These are phyloP conservation scores for Tetradesmus obliquus DNA, from an alignment of 139 green algal genomes.

Conservation along the genomic window DNA sequence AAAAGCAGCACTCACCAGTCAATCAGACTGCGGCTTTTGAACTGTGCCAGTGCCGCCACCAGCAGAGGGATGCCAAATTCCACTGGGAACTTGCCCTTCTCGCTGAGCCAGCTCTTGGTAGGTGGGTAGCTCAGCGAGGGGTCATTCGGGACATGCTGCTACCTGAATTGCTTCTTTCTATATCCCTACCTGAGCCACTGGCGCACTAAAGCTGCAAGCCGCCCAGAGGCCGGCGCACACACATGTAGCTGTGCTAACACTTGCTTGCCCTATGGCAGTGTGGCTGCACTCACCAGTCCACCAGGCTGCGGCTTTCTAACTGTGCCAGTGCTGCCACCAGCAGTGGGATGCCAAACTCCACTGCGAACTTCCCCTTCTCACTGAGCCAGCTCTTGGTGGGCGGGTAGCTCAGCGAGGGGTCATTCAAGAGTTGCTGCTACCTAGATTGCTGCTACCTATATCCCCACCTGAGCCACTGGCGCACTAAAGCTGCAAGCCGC, in stretches of 20 bases:
- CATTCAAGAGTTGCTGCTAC: background rate
- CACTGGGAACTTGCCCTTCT: constrained; percentile 28
- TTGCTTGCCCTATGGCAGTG: too few relatives aligned
- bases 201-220: too few relatives aligned
- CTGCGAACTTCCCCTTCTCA: constrained; percentile 15
- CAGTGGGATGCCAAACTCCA: constrained; percentile 19
- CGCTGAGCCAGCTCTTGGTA: background rate
- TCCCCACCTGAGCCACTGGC: too few relatives aligned
- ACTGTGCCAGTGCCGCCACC: background rate
- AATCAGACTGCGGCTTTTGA: background rate
- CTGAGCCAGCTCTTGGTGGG: background rate
- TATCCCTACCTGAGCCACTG: too few relatives aligned
- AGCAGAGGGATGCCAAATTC: constrained; percentile 28
- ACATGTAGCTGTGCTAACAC: too few relatives aligned
- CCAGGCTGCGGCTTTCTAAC: background rate
- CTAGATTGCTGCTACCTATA: background rate
- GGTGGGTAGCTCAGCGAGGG: constrained; percentile 24
- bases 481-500: too few relatives aligned
- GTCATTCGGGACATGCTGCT: background rate
- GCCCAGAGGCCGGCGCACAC: too few relatives aligned
- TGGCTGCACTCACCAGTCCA: constrained; percentile 30
- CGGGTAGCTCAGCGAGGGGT: background rate
- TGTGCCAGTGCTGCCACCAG: background rate
- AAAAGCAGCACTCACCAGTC: constrained; percentile 35
- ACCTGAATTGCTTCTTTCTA: too few relatives aligned